Conservation (phyloP, 352 stramenopile species). For the Phytophthora citricola region DNA sequence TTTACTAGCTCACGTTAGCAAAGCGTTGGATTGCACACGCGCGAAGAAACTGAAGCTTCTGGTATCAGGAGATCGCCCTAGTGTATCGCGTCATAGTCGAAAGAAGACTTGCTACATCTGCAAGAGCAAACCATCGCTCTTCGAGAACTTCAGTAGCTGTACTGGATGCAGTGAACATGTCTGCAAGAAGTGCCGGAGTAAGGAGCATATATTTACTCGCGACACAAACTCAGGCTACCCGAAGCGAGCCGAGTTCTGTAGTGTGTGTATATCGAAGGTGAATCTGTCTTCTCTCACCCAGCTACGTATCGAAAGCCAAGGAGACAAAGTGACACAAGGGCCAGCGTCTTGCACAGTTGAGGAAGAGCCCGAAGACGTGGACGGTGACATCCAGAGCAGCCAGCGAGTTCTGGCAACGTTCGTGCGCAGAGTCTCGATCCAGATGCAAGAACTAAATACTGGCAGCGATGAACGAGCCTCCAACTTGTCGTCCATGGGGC, state of each 20-base stretch:
- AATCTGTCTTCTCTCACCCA: conserved; percentile 8
- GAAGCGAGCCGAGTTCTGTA: conserved; percentile 17
- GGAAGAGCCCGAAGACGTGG: conserved; percentile 2
- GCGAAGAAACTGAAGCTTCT: conserved; percentile 1
- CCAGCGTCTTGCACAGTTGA: neutral
- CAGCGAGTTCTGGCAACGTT: conserved; percentile 14
- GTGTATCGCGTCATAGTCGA: neutral
- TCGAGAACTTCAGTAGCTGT: conserved; percentile 16
- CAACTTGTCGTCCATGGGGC: conserved; percentile 19
- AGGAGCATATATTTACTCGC: conserved; percentile 14
- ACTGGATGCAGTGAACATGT: conserved; percentile 18
- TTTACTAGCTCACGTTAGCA: neutral
- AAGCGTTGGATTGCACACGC: conserved; percentile 5
- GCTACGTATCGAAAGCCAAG: neutral
- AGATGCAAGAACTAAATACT: conserved; percentile 17
- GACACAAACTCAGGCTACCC: neutral
- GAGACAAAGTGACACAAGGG: neutral
- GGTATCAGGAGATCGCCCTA: neutral
- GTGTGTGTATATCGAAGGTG: conserved; percentile 15
- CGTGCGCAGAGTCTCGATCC: conserved; percentile 13
- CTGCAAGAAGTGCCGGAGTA: conserved; percentile 21
- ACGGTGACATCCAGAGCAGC: conserved; percentile 1
- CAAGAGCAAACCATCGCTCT: conserved; percentile 14
- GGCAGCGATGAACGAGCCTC: conserved; percentile 7
- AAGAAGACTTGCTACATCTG: conserved; percentile 18